Evolutionary conservation across 768 basidiomycete genomes (phyloP).

Genomic region (Phlebiopsis flavidoalba): DNA sequence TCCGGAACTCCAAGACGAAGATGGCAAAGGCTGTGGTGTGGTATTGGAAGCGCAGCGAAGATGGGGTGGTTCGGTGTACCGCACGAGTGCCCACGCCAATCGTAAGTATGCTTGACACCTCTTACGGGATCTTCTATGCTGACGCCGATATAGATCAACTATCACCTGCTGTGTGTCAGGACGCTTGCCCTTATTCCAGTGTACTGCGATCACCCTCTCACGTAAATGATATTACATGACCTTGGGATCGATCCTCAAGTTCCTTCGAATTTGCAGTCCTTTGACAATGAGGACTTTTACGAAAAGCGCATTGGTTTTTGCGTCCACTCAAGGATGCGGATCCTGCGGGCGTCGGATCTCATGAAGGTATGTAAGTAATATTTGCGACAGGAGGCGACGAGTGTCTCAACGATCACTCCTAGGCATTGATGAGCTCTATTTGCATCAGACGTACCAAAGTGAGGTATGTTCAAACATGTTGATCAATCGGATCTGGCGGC

Average conservation of each 20-base stretch:
- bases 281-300: conserved; percentile 82
- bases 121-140: not conserved
- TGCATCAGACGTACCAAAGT: conserved; percentile 83
- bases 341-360: conserved; percentile 61
- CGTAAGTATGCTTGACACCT: conserved; percentile 38
- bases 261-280: conserved; percentile 82
- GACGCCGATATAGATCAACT: conserved; percentile 53
- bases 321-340: conserved; percentile 73
- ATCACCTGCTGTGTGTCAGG: conserved; percentile 53
- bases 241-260: conserved; percentile 82
- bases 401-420: too few relatives aligned
- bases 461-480: conserved; percentile 47
- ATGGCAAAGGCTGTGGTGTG: conserved; percentile 68
- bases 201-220: too few relatives aligned
- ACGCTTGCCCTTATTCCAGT: not conserved
- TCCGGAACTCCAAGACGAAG: conserved; percentile 85
- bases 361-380: conserved; percentile 44
- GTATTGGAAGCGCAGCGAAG: conserved; percentile 63
- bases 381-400: not conserved
- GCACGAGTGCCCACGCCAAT: conserved; percentile 97
- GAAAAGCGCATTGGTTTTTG: conserved; percentile 69
- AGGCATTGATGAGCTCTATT: conserved; percentile 65
- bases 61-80: conserved; percentile 73
- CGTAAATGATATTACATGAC: conserved; percentile 48
- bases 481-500: too few relatives aligned